A percentile compares a stretch with the other conserved stretches of the same genome.
These are phyloP conservation scores for Daldinia bambusicola DNA, from an alignment of 495 filamentous ascomycete species.

Conservation along the genomic window DNA sequence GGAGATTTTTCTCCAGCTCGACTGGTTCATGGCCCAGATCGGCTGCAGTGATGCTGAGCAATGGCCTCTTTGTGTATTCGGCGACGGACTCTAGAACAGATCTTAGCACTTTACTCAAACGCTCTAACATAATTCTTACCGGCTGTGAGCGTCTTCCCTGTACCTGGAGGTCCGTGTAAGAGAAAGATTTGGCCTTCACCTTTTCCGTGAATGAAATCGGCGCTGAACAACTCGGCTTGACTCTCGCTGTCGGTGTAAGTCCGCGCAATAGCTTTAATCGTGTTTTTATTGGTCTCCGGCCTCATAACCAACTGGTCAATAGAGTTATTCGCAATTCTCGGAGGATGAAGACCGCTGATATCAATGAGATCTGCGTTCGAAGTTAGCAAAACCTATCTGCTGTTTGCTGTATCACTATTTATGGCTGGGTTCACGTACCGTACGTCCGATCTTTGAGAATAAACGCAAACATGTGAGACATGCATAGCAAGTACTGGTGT, in stretches of 20 bases:
- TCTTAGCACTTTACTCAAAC: background rate
- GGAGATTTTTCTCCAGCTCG: conserved; percentile 12
- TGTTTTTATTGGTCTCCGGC: conserved; percentile 10
- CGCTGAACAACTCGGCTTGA: conserved; percentile 17
- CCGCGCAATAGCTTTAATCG: conserved; percentile 13
- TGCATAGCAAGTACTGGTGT: conserved; percentile 14
- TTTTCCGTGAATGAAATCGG: conserved; percentile 25
- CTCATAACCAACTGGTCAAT: conserved; percentile 19
- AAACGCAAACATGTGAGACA: conserved; percentile 20
- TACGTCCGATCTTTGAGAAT: conserved; percentile 16
- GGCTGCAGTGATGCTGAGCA: conserved; percentile 18
- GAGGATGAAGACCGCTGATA: conserved; percentile 3
- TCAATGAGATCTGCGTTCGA: conserved; percentile 9
- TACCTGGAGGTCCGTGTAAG: conserved; percentile 22
- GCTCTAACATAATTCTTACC: background rate
- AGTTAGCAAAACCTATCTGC: background rate
- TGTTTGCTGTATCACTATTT: background rate
- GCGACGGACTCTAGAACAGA: conserved; percentile 10
- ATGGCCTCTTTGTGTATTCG: conserved; percentile 17
- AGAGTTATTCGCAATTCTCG: conserved; percentile 13
- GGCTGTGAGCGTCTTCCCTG: conserved; percentile 26
- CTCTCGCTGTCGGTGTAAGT: conserved; percentile 13
- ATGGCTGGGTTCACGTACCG: background rate
- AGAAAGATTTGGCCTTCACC: conserved; percentile 16
- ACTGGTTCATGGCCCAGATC: conserved; percentile 15